Evolutionary conservation across 2,329 filamentous ascomycete genomes (phyloP), one percentile per base, ranked within the genome.

Genomic region (Microsporum canis): DNA sequence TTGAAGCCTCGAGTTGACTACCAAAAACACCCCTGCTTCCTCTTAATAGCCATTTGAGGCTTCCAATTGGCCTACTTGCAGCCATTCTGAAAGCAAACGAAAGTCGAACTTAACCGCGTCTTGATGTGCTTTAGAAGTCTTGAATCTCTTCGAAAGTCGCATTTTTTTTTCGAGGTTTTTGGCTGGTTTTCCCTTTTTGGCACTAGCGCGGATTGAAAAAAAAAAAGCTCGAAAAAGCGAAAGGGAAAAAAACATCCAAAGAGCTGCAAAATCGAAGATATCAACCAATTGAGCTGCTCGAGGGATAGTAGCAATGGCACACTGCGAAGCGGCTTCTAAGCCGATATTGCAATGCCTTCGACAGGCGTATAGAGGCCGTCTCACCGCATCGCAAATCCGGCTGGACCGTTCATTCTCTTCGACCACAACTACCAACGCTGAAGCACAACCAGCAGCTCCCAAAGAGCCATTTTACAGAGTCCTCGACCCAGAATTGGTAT

Each of bases 401-500:
- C 66, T 71, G 60, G 71, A 72, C 62, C 79, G 81, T 53, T 70
- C 76, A 66, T 79, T 83, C 66, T 78, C 79, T 61, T 76, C 77
- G 57, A 77, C 80, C 31, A 69, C 76, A 53, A 65, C 69, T 49
- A 68, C 79, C 68, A 77, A 79, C 66, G 68, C 63, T 33, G 76
- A 80, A 70, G 68, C 70, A 60, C 72, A 76, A 66, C 67, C 70
- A 61, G 73, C 76, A 66, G 59, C 67, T 29, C 63, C 70, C 63
- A 73, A 66, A 61, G 65, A 71, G 68, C 70, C 76, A 45, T 77
- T 77, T 67, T 71, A 76, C 69, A 75, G 72, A 65, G 67, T 71
- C 17, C 75, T 74, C 23, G 83, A 90, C 71, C 88, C 86, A n/a
- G 78, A 82, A 64, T 84, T 83, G n/a, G 87, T 88, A 31, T 80